These are phyloP conservation scores for Cryphonectria japonica DNA, from an alignment of 2,329 filamentous ascomycete species.

Conservation along the genomic window DNA sequence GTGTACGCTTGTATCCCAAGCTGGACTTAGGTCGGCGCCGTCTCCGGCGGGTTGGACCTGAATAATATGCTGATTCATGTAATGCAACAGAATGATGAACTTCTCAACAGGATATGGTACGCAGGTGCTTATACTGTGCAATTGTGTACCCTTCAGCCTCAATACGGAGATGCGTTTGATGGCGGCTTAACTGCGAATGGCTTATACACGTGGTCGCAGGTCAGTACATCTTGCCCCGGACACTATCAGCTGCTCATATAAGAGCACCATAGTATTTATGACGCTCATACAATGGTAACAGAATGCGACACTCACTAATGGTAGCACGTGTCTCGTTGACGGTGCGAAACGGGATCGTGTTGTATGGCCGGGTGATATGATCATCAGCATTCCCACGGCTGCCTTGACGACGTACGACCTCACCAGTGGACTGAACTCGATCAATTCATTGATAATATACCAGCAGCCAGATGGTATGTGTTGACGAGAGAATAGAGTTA, in stretches of 20 bases:
- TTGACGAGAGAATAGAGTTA: not conserved
- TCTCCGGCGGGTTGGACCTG: too few species aligned
- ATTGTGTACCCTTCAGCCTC: conserved; percentile 34
- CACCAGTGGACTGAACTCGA: conserved; percentile 2
- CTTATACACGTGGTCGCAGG: conserved; percentile 6
- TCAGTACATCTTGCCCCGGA: not conserved
- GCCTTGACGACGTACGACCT: conserved; percentile 3
- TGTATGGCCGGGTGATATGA: conserved; percentile 37
- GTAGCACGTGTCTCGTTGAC: conserved; percentile 40
- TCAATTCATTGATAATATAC: conserved; percentile 9
- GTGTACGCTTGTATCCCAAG: conserved; percentile 38
- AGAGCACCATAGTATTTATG: not conserved
- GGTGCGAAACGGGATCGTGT: conserved; percentile 54
- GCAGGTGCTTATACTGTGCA: conserved; percentile 36
- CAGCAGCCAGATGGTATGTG: not conserved
- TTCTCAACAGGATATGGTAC: conserved; percentile 1
- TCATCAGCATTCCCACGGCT: conserved; percentile 6
- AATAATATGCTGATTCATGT: not conserved
- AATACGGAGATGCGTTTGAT: conserved; percentile 16
- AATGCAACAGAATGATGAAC: not conserved
- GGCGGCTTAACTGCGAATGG: not conserved
- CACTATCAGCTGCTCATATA: not conserved
- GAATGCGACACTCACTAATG: conserved; percentile 38
- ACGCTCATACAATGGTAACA: conserved; percentile 8
- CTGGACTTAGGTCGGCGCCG: not conserved